Evolutionary conservation across 805 yeast species (phyloP).

Genomic region (Candida pseudoglaebosa): DNA sequence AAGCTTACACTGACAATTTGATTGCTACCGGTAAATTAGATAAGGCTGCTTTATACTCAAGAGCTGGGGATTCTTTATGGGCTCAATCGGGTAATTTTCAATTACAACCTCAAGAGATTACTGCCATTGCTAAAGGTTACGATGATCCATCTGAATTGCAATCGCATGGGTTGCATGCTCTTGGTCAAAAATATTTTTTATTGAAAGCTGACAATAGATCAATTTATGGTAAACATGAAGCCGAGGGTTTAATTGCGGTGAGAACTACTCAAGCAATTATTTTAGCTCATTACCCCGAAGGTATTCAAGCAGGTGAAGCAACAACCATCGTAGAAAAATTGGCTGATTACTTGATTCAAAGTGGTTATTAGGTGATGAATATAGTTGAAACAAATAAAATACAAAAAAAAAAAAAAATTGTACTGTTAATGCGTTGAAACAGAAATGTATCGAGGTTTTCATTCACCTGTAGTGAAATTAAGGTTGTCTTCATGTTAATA

Average conservation of each 20-base stretch:
- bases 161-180: constrained; percentile 80
- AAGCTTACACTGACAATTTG: constrained; percentile 94
- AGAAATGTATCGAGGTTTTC: too few relatives aligned
- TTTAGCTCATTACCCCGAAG: constrained; percentile 91
- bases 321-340: constrained; percentile 90
- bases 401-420: too few relatives aligned
- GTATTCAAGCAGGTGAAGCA: constrained; percentile 92
- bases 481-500: too few relatives aligned
- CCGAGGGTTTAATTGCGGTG: constrained; percentile 84
- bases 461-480: too few relatives aligned
- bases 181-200: constrained; percentile 82
- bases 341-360: constrained; percentile 90
- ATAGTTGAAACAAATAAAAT: too few relatives aligned
- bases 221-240: constrained; percentile 87
- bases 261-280: constrained; percentile 91
- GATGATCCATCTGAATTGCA: constrained; percentile 76
- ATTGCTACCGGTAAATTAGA: constrained; percentile 84
- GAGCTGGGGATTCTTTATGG: constrained; percentile 94
- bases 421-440: too few relatives aligned
- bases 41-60: constrained; percentile 88
- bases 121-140: constrained; percentile 73
- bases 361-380: constrained; percentile 56
- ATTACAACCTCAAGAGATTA: constrained; percentile 67
- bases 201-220: constrained; percentile 89
- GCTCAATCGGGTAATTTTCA: constrained; percentile 71